A percentile compares a stretch with the other conserved stretches of the same genome.
phyloP scores from a whole-genome alignment of 805 yeast species.

The Tanozyma kutaoensis region DNA sequence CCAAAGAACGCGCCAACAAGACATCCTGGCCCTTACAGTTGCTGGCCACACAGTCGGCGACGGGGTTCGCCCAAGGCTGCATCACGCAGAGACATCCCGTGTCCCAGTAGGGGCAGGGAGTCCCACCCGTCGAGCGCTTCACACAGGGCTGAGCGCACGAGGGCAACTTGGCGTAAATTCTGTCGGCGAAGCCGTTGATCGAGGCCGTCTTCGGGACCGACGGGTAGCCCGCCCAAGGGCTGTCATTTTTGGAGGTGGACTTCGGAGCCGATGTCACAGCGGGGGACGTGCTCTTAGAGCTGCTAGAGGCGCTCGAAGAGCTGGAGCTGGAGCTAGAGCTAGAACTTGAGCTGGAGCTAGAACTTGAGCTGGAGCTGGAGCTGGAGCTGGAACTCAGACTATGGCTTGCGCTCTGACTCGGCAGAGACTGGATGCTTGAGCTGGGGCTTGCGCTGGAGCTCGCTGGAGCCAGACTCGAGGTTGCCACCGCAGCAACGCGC shows the following conservation, averaged over 20 bases:
- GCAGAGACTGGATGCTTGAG: too few relatives aligned
- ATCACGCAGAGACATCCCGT: slow-evolving; percentile 32
- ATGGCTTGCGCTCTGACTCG: too few relatives aligned
- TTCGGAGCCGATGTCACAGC: slow-evolving; percentile 2
- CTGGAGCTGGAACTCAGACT: too few relatives aligned
- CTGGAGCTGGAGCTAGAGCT: too few relatives aligned
- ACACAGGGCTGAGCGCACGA: slow-evolving; percentile 24
- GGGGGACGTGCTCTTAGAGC: too few relatives aligned
- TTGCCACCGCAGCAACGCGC: slow-evolving; percentile 6
- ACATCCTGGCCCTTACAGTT: slow-evolving; percentile 17
- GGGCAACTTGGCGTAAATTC: slow-evolving; percentile 17
- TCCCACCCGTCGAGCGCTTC: slow-evolving; percentile 14
- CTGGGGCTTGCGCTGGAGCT: too few relatives aligned
- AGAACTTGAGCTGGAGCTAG: too few relatives aligned
- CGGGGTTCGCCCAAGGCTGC: slow-evolving; percentile 17
- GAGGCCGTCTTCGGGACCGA: slow-evolving; percentile 23
- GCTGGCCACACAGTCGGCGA: slow-evolving; percentile 19
- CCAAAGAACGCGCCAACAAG: slow-evolving; percentile 13
- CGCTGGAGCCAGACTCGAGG: too few relatives aligned
- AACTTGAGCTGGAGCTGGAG: too few relatives aligned
- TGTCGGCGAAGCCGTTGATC: slow-evolving; percentile 29
- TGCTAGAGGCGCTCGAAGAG: too few relatives aligned
- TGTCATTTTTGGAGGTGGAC: slow-evolving; percentile 3
- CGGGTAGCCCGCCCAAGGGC: slow-evolving; percentile 19
- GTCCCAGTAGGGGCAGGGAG: slow-evolving; percentile 35